Evolutionary conservation across 2,329 filamentous ascomycete species (phyloP).

Genomic region (Phialophora chinensis): DNA sequence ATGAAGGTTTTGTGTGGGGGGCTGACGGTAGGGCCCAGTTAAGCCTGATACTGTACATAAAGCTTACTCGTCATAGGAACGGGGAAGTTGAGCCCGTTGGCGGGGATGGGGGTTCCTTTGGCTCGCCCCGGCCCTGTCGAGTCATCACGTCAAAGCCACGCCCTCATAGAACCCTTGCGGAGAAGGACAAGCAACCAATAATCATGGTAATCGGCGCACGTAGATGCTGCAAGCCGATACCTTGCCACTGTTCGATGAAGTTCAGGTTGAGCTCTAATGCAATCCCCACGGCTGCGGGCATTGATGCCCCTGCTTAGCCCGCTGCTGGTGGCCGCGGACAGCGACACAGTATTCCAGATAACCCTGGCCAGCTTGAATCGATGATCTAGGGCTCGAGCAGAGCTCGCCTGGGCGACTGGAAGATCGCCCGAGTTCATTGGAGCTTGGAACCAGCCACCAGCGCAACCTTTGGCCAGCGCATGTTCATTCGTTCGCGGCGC

Average conservation of each 20-base stretch:
- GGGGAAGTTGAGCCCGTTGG: background rate
- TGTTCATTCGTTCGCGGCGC: background rate
- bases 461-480: background rate
- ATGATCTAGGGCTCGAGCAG: background rate
- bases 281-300: too few species aligned
- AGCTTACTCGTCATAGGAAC: background rate
- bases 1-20: background rate
- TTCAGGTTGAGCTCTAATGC: too few species aligned
- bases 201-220: background rate
- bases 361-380: background rate
- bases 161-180: background rate
- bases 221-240: background rate
- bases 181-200: background rate
- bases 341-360: background rate
- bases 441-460: background rate
- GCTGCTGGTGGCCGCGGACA: background rate
- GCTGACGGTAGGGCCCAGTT: background rate
- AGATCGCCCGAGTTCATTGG: conserved; percentile 40
- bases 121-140: background rate
- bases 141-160: background rate
- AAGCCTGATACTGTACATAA: background rate
- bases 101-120: background rate
- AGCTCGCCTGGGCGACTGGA: conserved; percentile 21
- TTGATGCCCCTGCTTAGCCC: background rate
- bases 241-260: background rate